These are phyloP conservation scores for Solanum medicagineum DNA, from an alignment of 257 asterid species.

Conservation along the genomic window DNA sequence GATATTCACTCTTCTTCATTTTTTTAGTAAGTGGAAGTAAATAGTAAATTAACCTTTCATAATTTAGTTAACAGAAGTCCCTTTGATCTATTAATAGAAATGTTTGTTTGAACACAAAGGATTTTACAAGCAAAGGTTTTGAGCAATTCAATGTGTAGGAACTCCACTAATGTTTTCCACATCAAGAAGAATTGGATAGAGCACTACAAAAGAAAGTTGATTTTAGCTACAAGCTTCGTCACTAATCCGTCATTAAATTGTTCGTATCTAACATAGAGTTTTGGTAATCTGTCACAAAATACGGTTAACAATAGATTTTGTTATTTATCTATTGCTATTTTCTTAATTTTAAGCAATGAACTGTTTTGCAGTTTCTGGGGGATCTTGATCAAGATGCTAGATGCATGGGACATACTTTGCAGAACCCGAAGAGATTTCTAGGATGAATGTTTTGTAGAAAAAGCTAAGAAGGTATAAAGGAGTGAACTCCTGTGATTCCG, in stretches of 20 bases:
- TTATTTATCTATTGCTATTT: neutral
- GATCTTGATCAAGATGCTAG: neutral
- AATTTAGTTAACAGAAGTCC: too few relatives aligned
- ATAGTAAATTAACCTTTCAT: neutral
- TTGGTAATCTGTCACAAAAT: neutral
- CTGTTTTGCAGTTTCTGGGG: neutral
- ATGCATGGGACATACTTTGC: neutral
- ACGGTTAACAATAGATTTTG: neutral
- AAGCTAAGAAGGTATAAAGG: neutral
- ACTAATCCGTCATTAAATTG: neutral
- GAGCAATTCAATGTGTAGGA: neutral
- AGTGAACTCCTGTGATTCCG: neutral
- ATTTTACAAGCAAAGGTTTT: neutral
- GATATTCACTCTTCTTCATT: neutral
- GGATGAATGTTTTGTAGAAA: neutral
- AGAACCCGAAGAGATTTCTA: neutral
- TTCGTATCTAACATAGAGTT: neutral
- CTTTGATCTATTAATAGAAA: neutral
- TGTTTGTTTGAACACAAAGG: neutral
- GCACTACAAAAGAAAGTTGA: neutral
- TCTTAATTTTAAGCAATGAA: neutral
- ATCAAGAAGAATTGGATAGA: neutral
- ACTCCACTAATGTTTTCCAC: neutral
- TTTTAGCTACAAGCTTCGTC: neutral
- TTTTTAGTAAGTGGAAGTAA: neutral